Evolutionary conservation across 2,329 filamentous ascomycete species (phyloP).

Genomic region (Rhinocladiella similis): DNA sequence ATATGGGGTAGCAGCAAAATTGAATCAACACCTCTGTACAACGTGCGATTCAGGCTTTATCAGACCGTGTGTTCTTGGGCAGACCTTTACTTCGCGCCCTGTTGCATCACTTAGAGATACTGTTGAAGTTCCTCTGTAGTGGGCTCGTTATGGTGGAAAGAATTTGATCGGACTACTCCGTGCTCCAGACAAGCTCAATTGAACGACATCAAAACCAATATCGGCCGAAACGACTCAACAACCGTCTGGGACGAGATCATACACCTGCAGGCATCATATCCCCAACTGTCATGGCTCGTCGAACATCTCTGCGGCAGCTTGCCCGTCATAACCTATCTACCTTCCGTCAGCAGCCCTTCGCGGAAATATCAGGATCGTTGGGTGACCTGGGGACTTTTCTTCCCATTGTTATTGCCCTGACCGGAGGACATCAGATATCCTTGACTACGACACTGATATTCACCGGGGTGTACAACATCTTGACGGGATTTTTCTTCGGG

Average conservation of each 20-base stretch:
- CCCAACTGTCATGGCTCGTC: background rate
- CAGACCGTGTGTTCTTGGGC: no score
- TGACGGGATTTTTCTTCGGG: constrained; percentile 79
- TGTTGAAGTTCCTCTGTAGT: no score
- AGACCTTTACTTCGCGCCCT: no score
- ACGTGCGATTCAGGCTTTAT: no score
- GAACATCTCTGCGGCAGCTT: constrained; percentile 6
- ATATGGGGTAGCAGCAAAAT: background rate
- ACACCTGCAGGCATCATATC: background rate
- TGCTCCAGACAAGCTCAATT: no score
- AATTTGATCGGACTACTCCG: no score
- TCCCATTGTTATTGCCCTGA: constrained; percentile 83
- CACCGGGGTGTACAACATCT: constrained; percentile 81
- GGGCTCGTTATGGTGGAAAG: no score
- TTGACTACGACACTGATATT: constrained; percentile 81
- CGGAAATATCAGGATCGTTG: constrained; percentile 84
- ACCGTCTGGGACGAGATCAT: background rate
- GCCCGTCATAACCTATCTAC: constrained; percentile 55
- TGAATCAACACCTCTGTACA: background rate
- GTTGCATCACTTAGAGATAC: no score
- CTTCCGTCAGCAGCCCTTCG: constrained; percentile 56
- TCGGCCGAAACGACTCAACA: no score
- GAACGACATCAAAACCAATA: no score
- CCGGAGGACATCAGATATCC: constrained; percentile 74
- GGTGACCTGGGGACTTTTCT: constrained; percentile 89